Evolutionary conservation across 371 early-diverging fungal genomes (phyloP), one percentile per base, ranked within the genome.

Genomic region (Mortierella sp.): DNA sequence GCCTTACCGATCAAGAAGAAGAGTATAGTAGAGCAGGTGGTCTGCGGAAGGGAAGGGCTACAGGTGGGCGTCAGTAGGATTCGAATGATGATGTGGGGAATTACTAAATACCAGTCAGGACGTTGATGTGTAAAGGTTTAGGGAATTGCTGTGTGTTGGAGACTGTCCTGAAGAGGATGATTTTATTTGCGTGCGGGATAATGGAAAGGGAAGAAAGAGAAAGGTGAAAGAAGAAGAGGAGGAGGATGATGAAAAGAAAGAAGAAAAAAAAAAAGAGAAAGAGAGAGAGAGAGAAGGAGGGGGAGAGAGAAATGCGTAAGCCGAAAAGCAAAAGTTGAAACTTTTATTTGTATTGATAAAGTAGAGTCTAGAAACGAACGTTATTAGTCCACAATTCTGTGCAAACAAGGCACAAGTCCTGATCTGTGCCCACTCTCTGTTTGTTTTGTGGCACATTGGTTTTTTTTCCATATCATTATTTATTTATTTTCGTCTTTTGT

Each of bases 261-360:
- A 34, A 57, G 19, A 17, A 56, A 32, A 19, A 15, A n/a, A 19
- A 32, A 56, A 56, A 56, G 13, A 32, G 32, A 56, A 56, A 17
- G 17, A 19, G 13, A 13, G 32, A 57, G 22, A 57, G 19, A 22
- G n/a, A 17, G 35, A 29, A 22, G 26, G 56, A 17, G 29, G 29
- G 26, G 19, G 10, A 10, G 56, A 55, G 26, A 55, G 10, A 51
- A 51, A 51, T 51, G 53, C 5, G 53, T 2, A 10, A 51, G 29
- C 40, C n/a, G 58, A 35, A 19, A 43, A 59, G 19, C 19, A 51
- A 51, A 51, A 51, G 51, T 37, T n/a, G n/a, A n/a, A n/a, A n/a
- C n/a, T n/a, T n/a, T n/a, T n/a, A n/a, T n/a, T n/a, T n/a, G n/a
- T n/a, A n/a, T n/a, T n/a, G n/a, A n/a, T n/a, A n/a, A n/a, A n/a